Base-by-base conservation (phyloP, 306 rosid species). In the Neltuma alba region DNA sequence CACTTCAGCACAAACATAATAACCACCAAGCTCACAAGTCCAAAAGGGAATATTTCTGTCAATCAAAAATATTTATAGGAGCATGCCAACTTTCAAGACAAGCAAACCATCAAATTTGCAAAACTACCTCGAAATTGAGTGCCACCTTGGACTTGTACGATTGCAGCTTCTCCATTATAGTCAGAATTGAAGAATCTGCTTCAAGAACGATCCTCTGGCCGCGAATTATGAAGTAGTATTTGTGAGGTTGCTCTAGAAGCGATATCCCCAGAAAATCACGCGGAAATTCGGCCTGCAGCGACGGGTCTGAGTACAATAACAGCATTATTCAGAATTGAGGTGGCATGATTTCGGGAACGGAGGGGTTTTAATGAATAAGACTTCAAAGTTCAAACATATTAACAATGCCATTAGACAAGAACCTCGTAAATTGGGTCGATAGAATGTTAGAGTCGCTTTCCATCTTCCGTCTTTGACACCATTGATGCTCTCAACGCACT, bases 151-250 rank as follows among this genome's bases (percentile, higher is more conserved):
- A 85, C 83, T 90, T 91, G 82, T 93, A 95, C 33, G 99, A 95
- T 90, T 95, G 99, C 74, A 93, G 79, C 54, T 93, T 95, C 87
- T 95, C 99, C 98, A 93, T 93, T 33, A 95, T 90, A 11, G 80
- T 82, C 81, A 89, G 87, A 80, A 92, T 94, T 0, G 99, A 65
- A 20, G 92, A 91, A 81, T 94, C 95, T 8, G 92, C 97, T 80
- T 94, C 97, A 0, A 94, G 74, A 79, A 92, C 92, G 70, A 94
- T 85, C 77, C 85, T 86, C 62, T 87, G 92, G 48, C 92, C 89
- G 2, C 97, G 93, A 79, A 94, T 87, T 70, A 94, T 87, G 63
- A 92, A 86, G 81, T 85, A 94, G 85, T 91, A 92, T 81, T 94
- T 94, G 72, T 65, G 88, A 6, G 97, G 97, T 42, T 89, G 97